Base-by-base conservation (phyloP, 2,329 filamentous ascomycete genomes). In the Cordyceps fumosorosea region DNA sequence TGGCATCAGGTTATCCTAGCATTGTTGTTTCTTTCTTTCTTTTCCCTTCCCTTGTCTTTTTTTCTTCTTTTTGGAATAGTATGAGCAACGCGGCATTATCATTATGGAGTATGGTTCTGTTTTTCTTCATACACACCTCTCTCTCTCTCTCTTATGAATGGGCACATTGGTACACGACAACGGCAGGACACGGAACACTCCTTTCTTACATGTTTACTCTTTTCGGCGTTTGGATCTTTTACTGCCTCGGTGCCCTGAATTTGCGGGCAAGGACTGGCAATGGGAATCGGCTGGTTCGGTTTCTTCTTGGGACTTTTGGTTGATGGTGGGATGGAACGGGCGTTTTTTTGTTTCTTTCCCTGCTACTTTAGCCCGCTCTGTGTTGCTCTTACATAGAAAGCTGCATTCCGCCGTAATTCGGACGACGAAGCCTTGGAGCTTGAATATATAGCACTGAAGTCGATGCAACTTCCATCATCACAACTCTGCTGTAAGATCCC, bases 181-280 rank as follows among this genome's bases (percentile, higher is more conserved):
- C 50, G 57, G 48, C 37, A 47, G 57, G 57, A 54, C 57, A 60
- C 57, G 53, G 57, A 53, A 60, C 57, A 14, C 57, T 54, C 57
- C 48, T 53, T 44, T 47, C 32, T 4, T 42, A 29, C 45, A 6
- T 34, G 57, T 56, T 37, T 3, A 22, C 34, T 37, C 34, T 53
- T 53, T 26, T 40, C 37, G n/a, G n/a, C 44, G n/a, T 20, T 47
- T 45, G 18, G 6, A 47, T 47, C 7, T 22, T 22, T 47, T 20
- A 5, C 5, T 16, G 10, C 47, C 18, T 52, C 12, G 34, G 48
- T 11, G 3, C n/a, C n/a, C 44, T 22, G 8, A 8, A 20, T 47
- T 22, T 47, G 40, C 16, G 44, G 44, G 44, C 44, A 47, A 47
- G n/a, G 12, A 47, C n/a, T 47, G 44, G 18, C 20, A 12, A 20